Conservation (phyloP, 2,329 filamentous ascomycete species). For the Botryotinia globosa region DNA sequence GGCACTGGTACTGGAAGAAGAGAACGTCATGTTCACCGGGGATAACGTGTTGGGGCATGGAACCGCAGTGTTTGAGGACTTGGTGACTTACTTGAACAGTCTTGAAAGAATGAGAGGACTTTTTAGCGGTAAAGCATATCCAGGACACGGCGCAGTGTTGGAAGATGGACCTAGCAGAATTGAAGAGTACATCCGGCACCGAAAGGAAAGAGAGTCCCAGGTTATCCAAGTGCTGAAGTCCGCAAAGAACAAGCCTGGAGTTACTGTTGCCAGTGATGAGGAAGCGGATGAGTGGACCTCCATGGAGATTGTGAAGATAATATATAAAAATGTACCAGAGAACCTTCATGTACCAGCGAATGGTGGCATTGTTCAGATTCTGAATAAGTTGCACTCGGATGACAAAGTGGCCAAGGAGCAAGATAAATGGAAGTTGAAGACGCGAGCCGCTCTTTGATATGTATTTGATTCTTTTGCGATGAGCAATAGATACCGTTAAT, state of each 20-base stretch:
- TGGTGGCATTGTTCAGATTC: slow-evolving; percentile 71
- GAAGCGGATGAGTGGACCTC: slow-evolving; percentile 56
- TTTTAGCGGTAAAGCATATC: slow-evolving; percentile 72
- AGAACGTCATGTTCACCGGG: slow-evolving; percentile 82
- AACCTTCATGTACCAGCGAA: slow-evolving; percentile 74
- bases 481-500: neutral
- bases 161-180: slow-evolving; percentile 70
- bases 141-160: slow-evolving; percentile 81
- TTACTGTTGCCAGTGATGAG: slow-evolving; percentile 24
- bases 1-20: slow-evolving; percentile 70
- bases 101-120: slow-evolving; percentile 65
- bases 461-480: neutral
- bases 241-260: slow-evolving; percentile 36
- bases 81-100: slow-evolving; percentile 65
- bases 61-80: slow-evolving; percentile 79
- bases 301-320: slow-evolving; percentile 81
- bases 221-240: slow-evolving; percentile 62
- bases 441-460: slow-evolving; percentile 44
- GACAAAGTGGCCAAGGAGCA: slow-evolving; percentile 55
- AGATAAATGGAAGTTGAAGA: slow-evolving; percentile 46
- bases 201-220: slow-evolving; percentile 75
- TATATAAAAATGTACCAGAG: slow-evolving; percentile 78
- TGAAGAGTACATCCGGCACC: slow-evolving; percentile 77
- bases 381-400: slow-evolving; percentile 75
- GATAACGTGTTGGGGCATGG: slow-evolving; percentile 88